A percentile compares a stretch with the other conserved stretches of the same genome.
phyloP scores from a whole-genome alignment of 805 yeast species.

The Sugiyamaella marilandica region DNA sequence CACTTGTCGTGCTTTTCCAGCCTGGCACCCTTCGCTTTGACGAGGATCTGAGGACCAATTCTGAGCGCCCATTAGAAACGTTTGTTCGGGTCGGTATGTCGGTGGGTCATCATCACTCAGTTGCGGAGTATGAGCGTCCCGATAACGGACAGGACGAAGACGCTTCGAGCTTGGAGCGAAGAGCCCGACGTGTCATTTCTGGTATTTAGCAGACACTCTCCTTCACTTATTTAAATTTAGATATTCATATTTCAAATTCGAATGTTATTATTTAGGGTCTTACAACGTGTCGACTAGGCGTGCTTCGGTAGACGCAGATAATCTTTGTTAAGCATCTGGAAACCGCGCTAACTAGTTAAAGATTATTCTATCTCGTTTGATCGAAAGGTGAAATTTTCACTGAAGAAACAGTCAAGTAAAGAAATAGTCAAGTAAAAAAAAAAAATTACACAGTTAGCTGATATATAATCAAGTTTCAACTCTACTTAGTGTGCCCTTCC shows the following conservation, averaged over 20 bases:
- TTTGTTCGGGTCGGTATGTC: constrained; percentile 87
- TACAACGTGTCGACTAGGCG: too few relatives aligned
- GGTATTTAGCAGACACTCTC: constrained; percentile 1
- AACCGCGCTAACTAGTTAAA: too few relatives aligned
- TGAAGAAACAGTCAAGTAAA: too few relatives aligned
- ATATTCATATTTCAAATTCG: background rate
- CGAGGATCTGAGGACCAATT: constrained; percentile 64
- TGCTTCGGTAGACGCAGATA: too few relatives aligned
- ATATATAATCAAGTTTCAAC: too few relatives aligned
- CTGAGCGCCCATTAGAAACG: constrained; percentile 69
- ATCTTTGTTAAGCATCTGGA: too few relatives aligned
- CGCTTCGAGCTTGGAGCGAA: constrained; percentile 8
- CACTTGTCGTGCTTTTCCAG: constrained; percentile 65
- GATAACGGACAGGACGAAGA: constrained; percentile 24
- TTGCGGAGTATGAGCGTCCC: constrained; percentile 46
- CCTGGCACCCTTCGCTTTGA: constrained; percentile 48
- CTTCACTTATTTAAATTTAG: background rate
- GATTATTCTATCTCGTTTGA: too few relatives aligned
- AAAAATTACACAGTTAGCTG: too few relatives aligned
- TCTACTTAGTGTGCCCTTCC: too few relatives aligned
- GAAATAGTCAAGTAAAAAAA: too few relatives aligned
- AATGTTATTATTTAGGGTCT: too few relatives aligned
- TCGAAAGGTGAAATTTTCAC: too few relatives aligned
- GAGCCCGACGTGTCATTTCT: constrained; percentile 12
- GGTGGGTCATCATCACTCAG: constrained; percentile 64